Evolutionary conservation across 2,329 filamentous ascomycete species (phyloP).

Genomic region (Ceratocystis variospora): DNA sequence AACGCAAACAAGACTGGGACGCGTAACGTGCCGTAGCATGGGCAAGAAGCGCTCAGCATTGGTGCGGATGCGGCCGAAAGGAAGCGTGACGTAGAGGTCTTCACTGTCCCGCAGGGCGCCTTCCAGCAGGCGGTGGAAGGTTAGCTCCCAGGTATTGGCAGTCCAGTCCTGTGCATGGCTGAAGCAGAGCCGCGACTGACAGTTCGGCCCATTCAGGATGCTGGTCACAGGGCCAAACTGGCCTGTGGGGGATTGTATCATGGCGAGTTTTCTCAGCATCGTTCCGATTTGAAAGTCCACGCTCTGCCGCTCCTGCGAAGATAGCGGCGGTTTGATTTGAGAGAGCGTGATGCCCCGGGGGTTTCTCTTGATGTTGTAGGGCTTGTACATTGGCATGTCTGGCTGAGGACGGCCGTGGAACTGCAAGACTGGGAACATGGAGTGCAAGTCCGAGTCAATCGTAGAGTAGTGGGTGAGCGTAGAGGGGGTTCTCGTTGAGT

Average conservation of each 20-base stretch:
- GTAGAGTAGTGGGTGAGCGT: not conserved
- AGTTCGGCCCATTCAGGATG: slow-evolving; percentile 19
- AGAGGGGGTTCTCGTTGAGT: not conserved
- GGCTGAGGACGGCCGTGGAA: slow-evolving; percentile 14
- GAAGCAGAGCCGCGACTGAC: slow-evolving; percentile 13
- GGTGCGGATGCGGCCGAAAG: slow-evolving; percentile 40
- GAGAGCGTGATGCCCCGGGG: slow-evolving; percentile 30
- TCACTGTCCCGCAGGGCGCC: slow-evolving; percentile 45
- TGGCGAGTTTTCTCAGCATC: slow-evolving; percentile 33
- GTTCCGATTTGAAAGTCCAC: slow-evolving; percentile 37
- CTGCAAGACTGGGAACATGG: slow-evolving; percentile 17
- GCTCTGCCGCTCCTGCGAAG: slow-evolving; percentile 25
- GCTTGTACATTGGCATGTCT: slow-evolving; percentile 22
- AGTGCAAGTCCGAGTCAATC: slow-evolving; percentile 13
- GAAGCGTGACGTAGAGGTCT: slow-evolving; percentile 44
- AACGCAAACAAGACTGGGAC: slow-evolving; percentile 40
- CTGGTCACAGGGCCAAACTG: slow-evolving; percentile 32
- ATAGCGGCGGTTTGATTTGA: slow-evolving; percentile 26
- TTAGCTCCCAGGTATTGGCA: slow-evolving; percentile 37
- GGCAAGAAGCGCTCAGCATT: slow-evolving; percentile 38
- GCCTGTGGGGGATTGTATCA: slow-evolving; percentile 32
- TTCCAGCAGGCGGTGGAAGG: slow-evolving; percentile 45
- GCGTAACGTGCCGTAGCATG: slow-evolving; percentile 38
- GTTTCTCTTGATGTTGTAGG: slow-evolving; percentile 33
- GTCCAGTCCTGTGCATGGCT: slow-evolving; percentile 15